These are phyloP conservation scores for Batrachochytrium dendrobatidis DNA, from an alignment of 371 early-diverging fungal genomes.

Conservation along the genomic window DNA sequence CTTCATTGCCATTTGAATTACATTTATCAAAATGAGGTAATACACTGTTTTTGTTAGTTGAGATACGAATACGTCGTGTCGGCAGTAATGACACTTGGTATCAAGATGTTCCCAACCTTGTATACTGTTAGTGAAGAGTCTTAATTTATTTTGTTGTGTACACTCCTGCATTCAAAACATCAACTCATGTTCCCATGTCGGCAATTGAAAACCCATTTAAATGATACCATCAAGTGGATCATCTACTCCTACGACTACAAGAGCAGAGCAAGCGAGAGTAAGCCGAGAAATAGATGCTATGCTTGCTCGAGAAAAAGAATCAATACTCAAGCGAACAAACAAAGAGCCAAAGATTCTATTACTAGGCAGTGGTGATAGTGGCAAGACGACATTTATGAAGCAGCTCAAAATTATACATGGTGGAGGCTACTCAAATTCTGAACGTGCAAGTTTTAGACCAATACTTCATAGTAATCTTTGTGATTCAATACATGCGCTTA, in stretches of 20 bases:
- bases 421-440: conserved; percentile 69
- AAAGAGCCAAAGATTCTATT: background rate
- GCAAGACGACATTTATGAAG: conserved; percentile 38
- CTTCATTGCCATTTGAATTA: too few species aligned
- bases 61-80: too few species aligned
- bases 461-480: background rate
- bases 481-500: background rate
- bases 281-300: background rate
- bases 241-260: background rate
- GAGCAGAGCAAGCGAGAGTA: background rate
- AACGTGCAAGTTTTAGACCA: background rate
- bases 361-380: conserved; percentile 26
- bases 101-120: too few species aligned
- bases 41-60: too few species aligned
- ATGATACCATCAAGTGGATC: too few species aligned
- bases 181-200: background rate
- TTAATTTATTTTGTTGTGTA: too few species aligned
- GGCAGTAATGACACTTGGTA: too few species aligned
- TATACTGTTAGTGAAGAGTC: too few species aligned
- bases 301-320: background rate
- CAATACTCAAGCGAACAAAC: background rate
- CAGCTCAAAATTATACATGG: conserved; percentile 70
- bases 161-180: background rate
- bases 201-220: too few species aligned
- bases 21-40: too few species aligned